Conservation (phyloP, 148 eudicot species). For the Fagopyrum esculentum region DNA sequence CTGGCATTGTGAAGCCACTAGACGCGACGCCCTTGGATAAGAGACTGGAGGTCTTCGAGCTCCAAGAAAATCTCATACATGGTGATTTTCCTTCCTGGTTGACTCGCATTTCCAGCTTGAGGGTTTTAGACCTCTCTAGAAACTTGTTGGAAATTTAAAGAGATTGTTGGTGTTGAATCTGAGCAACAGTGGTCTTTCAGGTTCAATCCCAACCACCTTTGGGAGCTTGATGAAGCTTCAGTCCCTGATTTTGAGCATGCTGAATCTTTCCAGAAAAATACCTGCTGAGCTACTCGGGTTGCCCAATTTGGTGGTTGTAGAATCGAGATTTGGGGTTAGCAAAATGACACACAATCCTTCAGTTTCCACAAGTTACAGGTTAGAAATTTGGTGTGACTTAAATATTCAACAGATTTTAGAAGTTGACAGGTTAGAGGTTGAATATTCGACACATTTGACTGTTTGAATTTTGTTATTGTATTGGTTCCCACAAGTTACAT, state of each 20-base stretch:
- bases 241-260: slow-evolving; percentile 64
- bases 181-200: slow-evolving; percentile 57
- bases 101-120: slow-evolving; percentile 29
- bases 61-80: slow-evolving; percentile 44
- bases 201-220: slow-evolving; percentile 46
- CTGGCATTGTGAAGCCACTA: slow-evolving; percentile 22
- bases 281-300: slow-evolving; percentile 65
- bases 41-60: slow-evolving; percentile 36
- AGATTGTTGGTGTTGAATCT: slow-evolving; percentile 44
- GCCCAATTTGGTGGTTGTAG: slow-evolving; percentile 58
- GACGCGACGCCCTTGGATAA: slow-evolving; percentile 22
- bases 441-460: no score
- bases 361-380: no score
- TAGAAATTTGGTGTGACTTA: no score
- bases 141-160: slow-evolving; percentile 41
- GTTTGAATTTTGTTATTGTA: no score
- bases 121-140: slow-evolving; percentile 47
- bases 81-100: slow-evolving; percentile 57
- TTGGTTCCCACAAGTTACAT: no score
- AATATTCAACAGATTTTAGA: no score
- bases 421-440: no score
- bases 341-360: no score
- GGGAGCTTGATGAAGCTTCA: slow-evolving; percentile 47
- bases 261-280: slow-evolving; percentile 50
- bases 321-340: no score